These are phyloP conservation scores for Thyridium curvatum DNA, from an alignment of 2,329 filamentous ascomycete species.

Conservation along the genomic window DNA sequence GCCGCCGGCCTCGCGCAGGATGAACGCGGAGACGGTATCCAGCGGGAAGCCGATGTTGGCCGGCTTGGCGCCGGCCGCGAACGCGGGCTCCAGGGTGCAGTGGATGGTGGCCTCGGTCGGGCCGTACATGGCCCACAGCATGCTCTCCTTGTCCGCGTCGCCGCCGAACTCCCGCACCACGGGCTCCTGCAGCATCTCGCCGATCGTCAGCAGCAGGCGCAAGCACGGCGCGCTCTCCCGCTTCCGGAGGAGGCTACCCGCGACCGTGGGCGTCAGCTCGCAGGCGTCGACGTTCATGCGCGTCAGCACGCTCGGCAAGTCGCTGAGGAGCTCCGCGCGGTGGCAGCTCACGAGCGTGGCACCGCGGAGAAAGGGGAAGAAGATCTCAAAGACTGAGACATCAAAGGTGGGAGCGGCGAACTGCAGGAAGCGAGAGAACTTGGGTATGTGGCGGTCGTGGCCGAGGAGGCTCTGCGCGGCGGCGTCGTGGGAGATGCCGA, in stretches of 20 bases:
- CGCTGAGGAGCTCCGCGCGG: conserved; percentile 63
- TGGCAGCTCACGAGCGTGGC: conserved; percentile 67
- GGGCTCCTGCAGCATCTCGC: conserved; percentile 79
- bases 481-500: conserved; percentile 72
- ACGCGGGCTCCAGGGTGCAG: conserved; percentile 65
- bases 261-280: conserved; percentile 85
- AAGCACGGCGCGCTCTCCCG: conserved; percentile 62
- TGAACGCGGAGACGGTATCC: conserved; percentile 72
- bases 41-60: conserved; percentile 73
- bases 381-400: conserved; percentile 91
- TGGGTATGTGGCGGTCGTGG: conserved; percentile 71
- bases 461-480: conserved; percentile 77
- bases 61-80: conserved; percentile 49
- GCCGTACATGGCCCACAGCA: conserved; percentile 91
- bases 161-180: conserved; percentile 78
- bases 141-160: conserved; percentile 41
- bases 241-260: conserved; percentile 66
- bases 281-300: conserved; percentile 69
- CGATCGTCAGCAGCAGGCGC: conserved; percentile 74
- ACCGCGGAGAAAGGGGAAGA: conserved; percentile 75
- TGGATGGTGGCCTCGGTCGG: conserved; percentile 91
- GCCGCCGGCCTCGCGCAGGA: conserved; percentile 44
- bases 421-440: conserved; percentile 75
- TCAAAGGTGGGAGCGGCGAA: conserved; percentile 92
- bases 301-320: conserved; percentile 64